Evolutionary conservation across 2,329 filamentous ascomycete species (phyloP).

Genomic region (Tolypocladium paradoxum): DNA sequence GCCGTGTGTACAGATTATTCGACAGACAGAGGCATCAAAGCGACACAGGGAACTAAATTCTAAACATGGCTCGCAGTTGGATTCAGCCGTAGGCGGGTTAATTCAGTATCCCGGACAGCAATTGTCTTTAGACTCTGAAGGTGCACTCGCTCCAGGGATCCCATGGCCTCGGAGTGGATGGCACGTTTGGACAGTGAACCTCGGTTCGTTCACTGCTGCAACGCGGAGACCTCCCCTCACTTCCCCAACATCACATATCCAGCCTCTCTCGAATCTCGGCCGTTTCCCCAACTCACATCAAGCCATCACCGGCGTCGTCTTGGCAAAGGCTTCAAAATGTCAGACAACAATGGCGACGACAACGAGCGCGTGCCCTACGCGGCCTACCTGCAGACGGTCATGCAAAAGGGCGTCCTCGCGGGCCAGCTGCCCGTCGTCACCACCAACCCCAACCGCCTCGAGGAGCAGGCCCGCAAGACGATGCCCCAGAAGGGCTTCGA

Average conservation of each 20-base stretch:
- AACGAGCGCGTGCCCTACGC: slow-evolving; percentile 21
- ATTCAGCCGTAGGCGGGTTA: not conserved
- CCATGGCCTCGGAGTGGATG: too few relatives aligned
- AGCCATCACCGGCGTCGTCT: not conserved
- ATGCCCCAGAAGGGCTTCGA: slow-evolving; percentile 40
- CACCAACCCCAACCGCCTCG: slow-evolving; percentile 46
- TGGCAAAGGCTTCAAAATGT: slow-evolving; percentile 4
- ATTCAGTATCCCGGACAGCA: too few relatives aligned
- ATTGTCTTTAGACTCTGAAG: too few relatives aligned
- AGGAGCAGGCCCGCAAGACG: slow-evolving; percentile 39
- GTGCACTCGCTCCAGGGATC: not conserved
- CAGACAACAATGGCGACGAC: slow-evolving; percentile 7
- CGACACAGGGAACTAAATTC: too few relatives aligned
- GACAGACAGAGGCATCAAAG: too few relatives aligned
- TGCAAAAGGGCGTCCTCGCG: slow-evolving; percentile 38
- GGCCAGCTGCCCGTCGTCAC: slow-evolving; percentile 40
- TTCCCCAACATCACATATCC: not conserved
- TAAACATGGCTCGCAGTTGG: not conserved
- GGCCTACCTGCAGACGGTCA: slow-evolving; percentile 36
- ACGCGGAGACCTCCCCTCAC: too few relatives aligned
- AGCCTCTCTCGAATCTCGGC: not conserved
- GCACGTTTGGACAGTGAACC: too few relatives aligned
- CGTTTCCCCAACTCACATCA: not conserved
- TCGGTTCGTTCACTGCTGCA: too few relatives aligned
- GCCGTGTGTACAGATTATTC: too few relatives aligned